Conservation (phyloP, 176 grass and related monocot species). For the Elymus sibiricus region DNA sequence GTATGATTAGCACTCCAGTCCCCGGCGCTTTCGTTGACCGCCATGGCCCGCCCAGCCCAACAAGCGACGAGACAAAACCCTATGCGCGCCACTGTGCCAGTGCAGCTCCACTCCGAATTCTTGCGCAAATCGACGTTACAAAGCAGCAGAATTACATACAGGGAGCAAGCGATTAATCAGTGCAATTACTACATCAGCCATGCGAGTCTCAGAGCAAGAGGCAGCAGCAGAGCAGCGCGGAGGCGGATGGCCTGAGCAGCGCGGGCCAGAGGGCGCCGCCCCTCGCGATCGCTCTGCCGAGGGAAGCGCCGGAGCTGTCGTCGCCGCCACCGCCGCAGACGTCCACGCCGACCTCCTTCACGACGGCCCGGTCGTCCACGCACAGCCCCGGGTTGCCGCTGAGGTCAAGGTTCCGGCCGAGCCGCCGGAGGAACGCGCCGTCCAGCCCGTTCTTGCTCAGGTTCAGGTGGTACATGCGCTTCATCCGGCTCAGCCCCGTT, state of each 20-base stretch:
- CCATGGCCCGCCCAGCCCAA: neutral
- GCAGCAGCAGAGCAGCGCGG: slow-evolving; percentile 38
- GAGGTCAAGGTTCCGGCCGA: slow-evolving; percentile 72
- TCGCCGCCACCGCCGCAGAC: slow-evolving; percentile 10
- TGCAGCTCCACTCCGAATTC: too few species aligned
- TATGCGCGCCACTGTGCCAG: neutral
- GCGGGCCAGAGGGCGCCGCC: neutral
- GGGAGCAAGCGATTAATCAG: too few species aligned
- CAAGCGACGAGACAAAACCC: slow-evolving; percentile 3
- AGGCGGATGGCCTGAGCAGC: neutral
- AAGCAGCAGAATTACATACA: too few species aligned
- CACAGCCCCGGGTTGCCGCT: slow-evolving; percentile 63
- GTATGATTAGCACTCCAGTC: neutral
- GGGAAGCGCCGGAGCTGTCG: neutral
- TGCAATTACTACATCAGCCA: too few species aligned
- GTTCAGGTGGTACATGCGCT: slow-evolving; percentile 69
- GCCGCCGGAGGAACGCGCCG: slow-evolving; percentile 49
- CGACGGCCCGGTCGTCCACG: slow-evolving; percentile 41
- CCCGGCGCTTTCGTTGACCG: slow-evolving; percentile 20
- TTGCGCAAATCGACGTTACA: too few species aligned
- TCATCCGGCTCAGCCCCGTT: slow-evolving; percentile 55
- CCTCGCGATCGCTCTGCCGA: neutral
- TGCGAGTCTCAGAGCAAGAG: slow-evolving; percentile 21
- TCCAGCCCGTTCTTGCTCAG: slow-evolving; percentile 38
- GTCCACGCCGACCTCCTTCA: slow-evolving; percentile 48